Conservation (phyloP, 352 stramenopile species). For the Phytopythium helicoides region DNA sequence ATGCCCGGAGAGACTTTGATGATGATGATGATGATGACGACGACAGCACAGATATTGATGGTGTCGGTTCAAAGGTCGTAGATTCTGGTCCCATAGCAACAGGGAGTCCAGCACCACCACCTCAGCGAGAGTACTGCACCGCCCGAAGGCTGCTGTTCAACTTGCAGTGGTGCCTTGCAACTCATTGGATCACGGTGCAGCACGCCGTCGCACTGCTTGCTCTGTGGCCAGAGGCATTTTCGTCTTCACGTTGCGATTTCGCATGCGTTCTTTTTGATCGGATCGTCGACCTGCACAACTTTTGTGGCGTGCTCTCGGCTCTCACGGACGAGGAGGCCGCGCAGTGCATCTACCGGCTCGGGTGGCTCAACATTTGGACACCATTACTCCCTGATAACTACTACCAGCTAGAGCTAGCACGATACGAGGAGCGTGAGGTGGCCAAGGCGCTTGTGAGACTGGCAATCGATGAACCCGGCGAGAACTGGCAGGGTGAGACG, state of each 20-base stretch:
- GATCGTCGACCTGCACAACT: slow-evolving; percentile 69
- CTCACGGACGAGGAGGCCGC: slow-evolving; percentile 53
- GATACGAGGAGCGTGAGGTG: slow-evolving; percentile 73
- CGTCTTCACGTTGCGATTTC: slow-evolving; percentile 48
- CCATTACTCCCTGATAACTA: slow-evolving; percentile 72
- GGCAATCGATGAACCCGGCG: slow-evolving; percentile 74
- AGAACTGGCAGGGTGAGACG: slow-evolving; percentile 79
- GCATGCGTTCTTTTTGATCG: slow-evolving; percentile 70
- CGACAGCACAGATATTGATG: neutral
- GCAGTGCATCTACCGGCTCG: slow-evolving; percentile 61
- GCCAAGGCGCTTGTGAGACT: slow-evolving; percentile 70
- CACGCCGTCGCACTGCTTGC: slow-evolving; percentile 51
- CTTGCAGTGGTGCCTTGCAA: slow-evolving; percentile 68
- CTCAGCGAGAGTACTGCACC: slow-evolving; percentile 44
- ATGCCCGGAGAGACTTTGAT: neutral
- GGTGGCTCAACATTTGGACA: slow-evolving; percentile 73
- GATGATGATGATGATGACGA: slow-evolving; percentile 21
- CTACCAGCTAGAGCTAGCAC: slow-evolving; percentile 67
- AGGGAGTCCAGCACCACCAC: neutral
- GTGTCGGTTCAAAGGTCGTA: neutral
- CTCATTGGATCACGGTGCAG: slow-evolving; percentile 62
- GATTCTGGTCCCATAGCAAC: neutral
- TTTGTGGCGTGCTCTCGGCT: slow-evolving; percentile 53
- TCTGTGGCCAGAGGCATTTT: slow-evolving; percentile 48
- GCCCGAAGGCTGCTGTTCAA: slow-evolving; percentile 61